phyloP scores from a whole-genome alignment of 768 basidiomycete species.

The Neoboletus brunneissimus region DNA sequence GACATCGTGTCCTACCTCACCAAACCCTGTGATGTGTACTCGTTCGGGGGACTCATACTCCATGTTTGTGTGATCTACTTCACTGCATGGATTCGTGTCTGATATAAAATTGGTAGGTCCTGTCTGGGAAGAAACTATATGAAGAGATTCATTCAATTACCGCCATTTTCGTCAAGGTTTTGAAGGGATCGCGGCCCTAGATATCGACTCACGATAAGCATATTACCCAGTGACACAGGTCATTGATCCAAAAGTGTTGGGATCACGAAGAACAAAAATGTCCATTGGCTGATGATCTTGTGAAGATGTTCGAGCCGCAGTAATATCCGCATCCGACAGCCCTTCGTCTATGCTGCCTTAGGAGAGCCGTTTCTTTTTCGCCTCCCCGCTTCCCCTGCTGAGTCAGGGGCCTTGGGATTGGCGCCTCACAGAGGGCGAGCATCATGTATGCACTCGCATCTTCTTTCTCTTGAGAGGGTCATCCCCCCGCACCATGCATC shows the following conservation, averaged over 20 bases:
- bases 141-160: background rate
- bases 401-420: background rate
- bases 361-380: too few relatives aligned
- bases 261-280: slow-evolving; percentile 12
- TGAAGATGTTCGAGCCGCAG: background rate
- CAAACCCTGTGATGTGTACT: slow-evolving; percentile 27
- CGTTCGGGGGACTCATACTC: slow-evolving; percentile 37
- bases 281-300: slow-evolving; percentile 14
- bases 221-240: slow-evolving; percentile 3
- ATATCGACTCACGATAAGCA: slow-evolving; percentile 3
- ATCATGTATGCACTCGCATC: background rate
- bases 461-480: too few relatives aligned
- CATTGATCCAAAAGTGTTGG: slow-evolving; percentile 19
- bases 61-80: slow-evolving; percentile 18
- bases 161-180: background rate
- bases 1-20: slow-evolving; percentile 12
- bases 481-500: background rate
- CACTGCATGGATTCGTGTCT: background rate
- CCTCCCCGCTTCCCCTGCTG: background rate
- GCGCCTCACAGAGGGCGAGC: background rate
- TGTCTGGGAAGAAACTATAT: slow-evolving; percentile 22
- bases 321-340: background rate
- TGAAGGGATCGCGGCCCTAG: slow-evolving; percentile 9
- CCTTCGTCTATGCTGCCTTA: background rate
- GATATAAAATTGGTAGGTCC: slow-evolving; percentile 14